These are phyloP conservation scores for Avena insularis DNA, from an alignment of 176 grass and related monocot species.

Conservation along the genomic window DNA sequence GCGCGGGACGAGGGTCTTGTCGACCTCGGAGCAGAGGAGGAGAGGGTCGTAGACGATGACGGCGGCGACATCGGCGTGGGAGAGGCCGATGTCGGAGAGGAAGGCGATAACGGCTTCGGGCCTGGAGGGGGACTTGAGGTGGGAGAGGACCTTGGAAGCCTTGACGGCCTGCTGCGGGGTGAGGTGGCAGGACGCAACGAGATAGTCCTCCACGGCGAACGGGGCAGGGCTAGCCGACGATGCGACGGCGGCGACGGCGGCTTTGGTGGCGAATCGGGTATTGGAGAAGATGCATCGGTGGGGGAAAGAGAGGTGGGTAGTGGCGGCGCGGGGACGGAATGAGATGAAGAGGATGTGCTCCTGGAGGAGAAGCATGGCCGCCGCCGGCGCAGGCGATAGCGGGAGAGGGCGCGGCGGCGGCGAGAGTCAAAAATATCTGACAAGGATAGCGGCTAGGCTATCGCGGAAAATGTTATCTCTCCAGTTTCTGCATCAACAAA, in stretches of 20 bases:
- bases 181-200: slow-evolving; percentile 55
- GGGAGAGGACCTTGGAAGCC: slow-evolving; percentile 47
- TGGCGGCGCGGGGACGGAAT: slow-evolving; percentile 1
- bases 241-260: background rate
- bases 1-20: slow-evolving; percentile 58
- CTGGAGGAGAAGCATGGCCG: slow-evolving; percentile 47
- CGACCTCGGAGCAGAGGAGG: slow-evolving; percentile 58
- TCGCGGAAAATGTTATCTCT: slow-evolving; percentile 6
- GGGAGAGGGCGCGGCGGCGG: background rate
- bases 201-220: slow-evolving; percentile 50
- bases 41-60: slow-evolving; percentile 49
- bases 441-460: background rate
- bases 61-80: slow-evolving; percentile 43
- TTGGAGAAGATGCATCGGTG: slow-evolving; percentile 25
- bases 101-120: slow-evolving; percentile 65
- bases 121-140: slow-evolving; percentile 58
- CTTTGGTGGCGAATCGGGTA: background rate
- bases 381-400: background rate
- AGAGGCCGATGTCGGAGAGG: slow-evolving; percentile 55
- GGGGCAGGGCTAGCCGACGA: background rate
- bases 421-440: background rate
- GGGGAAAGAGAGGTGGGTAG: slow-evolving; percentile 8
- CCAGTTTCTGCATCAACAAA: background rate
- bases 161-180: slow-evolving; percentile 40
- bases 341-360: slow-evolving; percentile 23